Evolutionary conservation across 1,284 basidiomycete species (phyloP).

Genomic region (Malassezia nana): DNA sequence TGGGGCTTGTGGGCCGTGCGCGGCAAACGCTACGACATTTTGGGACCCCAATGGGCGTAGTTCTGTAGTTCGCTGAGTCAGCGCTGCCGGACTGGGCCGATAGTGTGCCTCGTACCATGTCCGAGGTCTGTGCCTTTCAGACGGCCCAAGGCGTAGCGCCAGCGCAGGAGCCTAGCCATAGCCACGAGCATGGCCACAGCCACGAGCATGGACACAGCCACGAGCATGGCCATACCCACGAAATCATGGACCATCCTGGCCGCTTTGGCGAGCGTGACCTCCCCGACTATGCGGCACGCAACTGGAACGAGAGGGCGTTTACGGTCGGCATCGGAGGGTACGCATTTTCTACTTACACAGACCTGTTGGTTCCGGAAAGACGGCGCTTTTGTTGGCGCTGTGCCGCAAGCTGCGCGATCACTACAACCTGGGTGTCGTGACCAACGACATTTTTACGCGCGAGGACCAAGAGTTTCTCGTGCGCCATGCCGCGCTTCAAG

Average conservation of each 20-base stretch:
- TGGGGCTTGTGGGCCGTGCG: constrained; percentile 48
- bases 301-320: constrained; percentile 87
- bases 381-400: constrained; percentile 82
- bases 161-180: constrained; percentile 11
- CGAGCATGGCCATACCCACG: constrained; percentile 46
- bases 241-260: constrained; percentile 53
- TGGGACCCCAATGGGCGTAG: constrained; percentile 31
- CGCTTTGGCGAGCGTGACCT: constrained; percentile 85
- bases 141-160: neutral
- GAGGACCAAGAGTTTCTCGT: constrained; percentile 98
- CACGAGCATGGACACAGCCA: constrained; percentile 26
- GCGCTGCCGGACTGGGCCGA: neutral
- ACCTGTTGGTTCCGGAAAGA: constrained; percentile 92
- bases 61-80: neutral
- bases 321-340: constrained; percentile 94
- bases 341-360: constrained; percentile 27
- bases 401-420: constrained; percentile 70
- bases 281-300: constrained; percentile 71
- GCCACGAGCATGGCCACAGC: constrained; percentile 16
- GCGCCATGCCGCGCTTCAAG: constrained; percentile 73
- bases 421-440: constrained; percentile 71
- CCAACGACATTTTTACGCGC: constrained; percentile 54
- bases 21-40: constrained; percentile 44
- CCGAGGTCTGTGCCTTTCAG: neutral
- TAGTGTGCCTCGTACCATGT: neutral